Conservation (phyloP, 352 stramenopile species). For the Phytopythium oedochilum region DNA sequence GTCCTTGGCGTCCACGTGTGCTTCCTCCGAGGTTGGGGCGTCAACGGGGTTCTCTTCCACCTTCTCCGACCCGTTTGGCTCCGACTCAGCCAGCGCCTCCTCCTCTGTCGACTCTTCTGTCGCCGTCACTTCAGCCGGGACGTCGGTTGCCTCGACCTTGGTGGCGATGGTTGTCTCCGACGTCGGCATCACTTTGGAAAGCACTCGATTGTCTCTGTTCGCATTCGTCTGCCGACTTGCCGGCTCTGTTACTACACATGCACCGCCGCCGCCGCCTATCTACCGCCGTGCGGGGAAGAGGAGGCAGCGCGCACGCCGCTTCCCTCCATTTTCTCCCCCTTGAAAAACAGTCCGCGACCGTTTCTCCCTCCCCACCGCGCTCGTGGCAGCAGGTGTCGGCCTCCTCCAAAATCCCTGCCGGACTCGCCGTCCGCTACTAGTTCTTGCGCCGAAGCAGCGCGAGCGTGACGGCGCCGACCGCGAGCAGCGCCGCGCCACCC, state of each 20-base stretch:
- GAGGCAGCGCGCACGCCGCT: background rate
- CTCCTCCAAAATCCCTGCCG: constrained; percentile 6
- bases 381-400: background rate
- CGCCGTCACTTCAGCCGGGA: constrained; percentile 47
- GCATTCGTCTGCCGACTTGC: background rate
- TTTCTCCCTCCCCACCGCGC: background rate
- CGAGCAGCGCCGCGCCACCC: constrained; percentile 31
- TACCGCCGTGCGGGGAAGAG: background rate
- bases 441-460: constrained; percentile 69
- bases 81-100: constrained; percentile 34
- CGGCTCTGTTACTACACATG: constrained; percentile 1
- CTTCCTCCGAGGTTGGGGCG: background rate
- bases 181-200: background rate
- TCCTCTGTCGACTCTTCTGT: constrained; percentile 90
- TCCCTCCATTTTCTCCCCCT: background rate
- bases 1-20: background rate
- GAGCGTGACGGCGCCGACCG: constrained; percentile 44
- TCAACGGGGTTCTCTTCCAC: background rate
- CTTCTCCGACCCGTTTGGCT: constrained; percentile 21
- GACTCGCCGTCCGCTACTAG: constrained; percentile 4
- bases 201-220: background rate
- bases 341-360: background rate
- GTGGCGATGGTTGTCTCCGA: background rate
- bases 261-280: background rate
- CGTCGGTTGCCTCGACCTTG: background rate